Evolutionary conservation across 495 filamentous ascomycete genomes (phyloP), one percentile per base, ranked within the genome.

Genomic region (Neurospora sp.): DNA sequence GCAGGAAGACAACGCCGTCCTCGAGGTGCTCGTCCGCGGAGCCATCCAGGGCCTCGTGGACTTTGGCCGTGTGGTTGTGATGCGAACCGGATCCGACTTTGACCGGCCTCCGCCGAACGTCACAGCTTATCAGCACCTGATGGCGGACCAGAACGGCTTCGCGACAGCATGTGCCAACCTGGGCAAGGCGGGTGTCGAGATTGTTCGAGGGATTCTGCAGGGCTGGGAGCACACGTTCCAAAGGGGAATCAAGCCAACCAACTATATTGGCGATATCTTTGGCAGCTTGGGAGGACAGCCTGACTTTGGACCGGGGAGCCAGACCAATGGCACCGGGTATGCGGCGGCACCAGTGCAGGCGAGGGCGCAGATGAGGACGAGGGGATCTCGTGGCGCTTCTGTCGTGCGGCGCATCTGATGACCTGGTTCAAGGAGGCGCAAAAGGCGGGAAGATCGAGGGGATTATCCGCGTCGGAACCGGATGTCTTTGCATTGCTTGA

Each of bases 251-350:
- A 84, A 87, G 78, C 81, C 90, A 0, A 82, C 71, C 18, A 94
- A 93, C 76, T 93, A 93, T 73, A 83, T 94, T 40, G 92, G 92
- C 8, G 90, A 93, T 77, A 89, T 92, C 69, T 89, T 91, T 71
- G 91, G 90, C 9, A 87, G 87, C 8, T 75, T 93, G 44, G 90
- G 91, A 16, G 90, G 89, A 7, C 76, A 76, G 37, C 90, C 90
- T 0, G 88, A 91, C 78, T 93, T 92, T 81, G 91, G 90, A 0
- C 86, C 87, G 0, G 87, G 87, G 0, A 83, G 80, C 71, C 39
- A 71, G 38, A 81, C 80, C 31, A 74, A 74, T 35, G 81, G 78
- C 12, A 72, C 70, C 14, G 44, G 71, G 69, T 35, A 65, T 77
- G n/a, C 47, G 47, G 37, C 74, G 72, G 37, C 42, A 42, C 18